Base-by-base conservation (phyloP, 306 rosid genomes). In the Vigna hirtella region DNA sequence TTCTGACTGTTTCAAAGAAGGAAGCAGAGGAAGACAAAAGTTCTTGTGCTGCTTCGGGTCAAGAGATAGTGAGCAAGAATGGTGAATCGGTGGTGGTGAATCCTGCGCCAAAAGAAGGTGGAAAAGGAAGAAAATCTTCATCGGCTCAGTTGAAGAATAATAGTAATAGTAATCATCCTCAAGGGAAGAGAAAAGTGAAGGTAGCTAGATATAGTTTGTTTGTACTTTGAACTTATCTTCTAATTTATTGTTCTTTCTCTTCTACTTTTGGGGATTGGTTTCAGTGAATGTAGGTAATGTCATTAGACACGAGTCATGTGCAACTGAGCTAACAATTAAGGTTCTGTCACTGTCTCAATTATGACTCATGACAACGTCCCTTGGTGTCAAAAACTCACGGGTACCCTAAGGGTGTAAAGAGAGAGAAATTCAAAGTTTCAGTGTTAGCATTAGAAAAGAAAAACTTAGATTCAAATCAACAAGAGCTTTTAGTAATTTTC, bases 151-250 rank as follows among this genome's bases (percentile, higher is more conserved):
- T 89, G 2, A 89, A 88, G 79, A 86, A 72, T 73, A 47, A 47
- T 42, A 38, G 1, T 65, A 65, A 3, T 9, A 65, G 6, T 40
- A 85, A 45, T 67, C 83, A 80, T 76, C 75, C 83, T 82, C 97
- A 91, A 7, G 97, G 91, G 80, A 95, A 91, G 86, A 81, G 93
- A 81, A 95, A 92, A 88, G 88, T 89, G 26, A 95, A 95, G 98
- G 98, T 87, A 82, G 63, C 1, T 17, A 65, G 43, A 53, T 30
- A 30, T 30, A 30, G 34, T 30, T 16, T 43, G 34, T 45, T 67
- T 22, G 1, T 22, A 40, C 12, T 61, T 61, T 30, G 42, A 61
- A 63, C 48, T 63, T 63, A n/a, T 62, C 20, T 61, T 49, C 12
- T 61, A 30, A 58, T 61, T 61, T 32, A 1, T 14, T 61, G 7